A percentile compares a stretch with the other conserved stretches of the same genome.
phyloP scores from a whole-genome alignment of 202 grass and related monocot species.

The Digitaria exilis region DNA sequence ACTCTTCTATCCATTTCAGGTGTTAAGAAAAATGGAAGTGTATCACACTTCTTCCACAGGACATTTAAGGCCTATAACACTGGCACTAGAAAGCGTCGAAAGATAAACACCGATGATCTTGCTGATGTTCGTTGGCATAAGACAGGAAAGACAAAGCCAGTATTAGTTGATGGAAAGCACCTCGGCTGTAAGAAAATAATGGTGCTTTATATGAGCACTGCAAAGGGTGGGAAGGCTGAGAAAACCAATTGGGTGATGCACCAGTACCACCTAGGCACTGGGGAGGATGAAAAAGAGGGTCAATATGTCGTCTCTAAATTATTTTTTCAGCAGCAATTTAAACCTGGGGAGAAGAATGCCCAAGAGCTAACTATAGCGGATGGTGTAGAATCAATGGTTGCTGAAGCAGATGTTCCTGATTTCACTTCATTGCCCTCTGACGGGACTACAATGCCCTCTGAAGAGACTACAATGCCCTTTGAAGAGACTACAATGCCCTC shows the following conservation, averaged over 20 bases:
- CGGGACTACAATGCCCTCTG: slow-evolving; percentile 20
- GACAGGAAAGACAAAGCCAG: slow-evolving; percentile 91
- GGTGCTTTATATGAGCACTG: slow-evolving; percentile 80
- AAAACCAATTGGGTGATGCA: slow-evolving; percentile 99
- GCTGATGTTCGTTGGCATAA: slow-evolving; percentile 95
- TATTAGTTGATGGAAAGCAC: slow-evolving; percentile 73
- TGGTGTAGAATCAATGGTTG: slow-evolving; percentile 36
- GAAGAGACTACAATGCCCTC: slow-evolving; percentile 26
- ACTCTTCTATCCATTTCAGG: slow-evolving; percentile 49
- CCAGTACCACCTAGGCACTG: slow-evolving; percentile 87
- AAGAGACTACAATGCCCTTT: slow-evolving; percentile 45
- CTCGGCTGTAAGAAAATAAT: slow-evolving; percentile 96
- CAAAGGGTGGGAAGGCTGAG: slow-evolving; percentile 70
- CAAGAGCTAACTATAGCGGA: slow-evolving; percentile 38
- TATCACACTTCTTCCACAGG: slow-evolving; percentile 93
- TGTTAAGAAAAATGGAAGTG: slow-evolving; percentile 85
- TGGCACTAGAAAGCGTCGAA: slow-evolving; percentile 87
- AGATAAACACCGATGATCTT: slow-evolving; percentile 72
- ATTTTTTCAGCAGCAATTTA: slow-evolving; percentile 84
- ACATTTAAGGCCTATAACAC: slow-evolving; percentile 97
- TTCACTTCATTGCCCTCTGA: slow-evolving; percentile 42
- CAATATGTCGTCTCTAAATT: slow-evolving; percentile 93
- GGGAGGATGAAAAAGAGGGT: slow-evolving; percentile 86
- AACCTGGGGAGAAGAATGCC: slow-evolving; percentile 63
- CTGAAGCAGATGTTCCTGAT: slow-evolving; percentile 35